phyloP scores from a whole-genome alignment of 176 grass and related monocot genomes.

The bread wheat (Triticum aestivum) region DNA sequence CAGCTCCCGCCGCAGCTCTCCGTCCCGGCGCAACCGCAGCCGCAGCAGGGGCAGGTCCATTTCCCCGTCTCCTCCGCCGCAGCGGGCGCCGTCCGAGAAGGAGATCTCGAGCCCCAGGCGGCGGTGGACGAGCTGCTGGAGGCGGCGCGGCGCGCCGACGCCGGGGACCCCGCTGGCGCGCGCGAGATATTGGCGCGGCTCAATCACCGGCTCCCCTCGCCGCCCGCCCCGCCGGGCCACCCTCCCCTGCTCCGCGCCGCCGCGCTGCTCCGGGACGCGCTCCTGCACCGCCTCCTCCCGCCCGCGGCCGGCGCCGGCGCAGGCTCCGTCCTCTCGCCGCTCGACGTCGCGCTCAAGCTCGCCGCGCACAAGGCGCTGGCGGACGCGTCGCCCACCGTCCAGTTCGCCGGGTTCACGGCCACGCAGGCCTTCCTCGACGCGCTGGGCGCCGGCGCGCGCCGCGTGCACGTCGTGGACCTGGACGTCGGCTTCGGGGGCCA shows the following conservation, averaged over 20 bases:
- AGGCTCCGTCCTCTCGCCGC: slow-evolving; percentile 7
- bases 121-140: slow-evolving; percentile 47
- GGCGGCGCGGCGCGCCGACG: slow-evolving; percentile 35
- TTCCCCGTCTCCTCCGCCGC: not conserved
- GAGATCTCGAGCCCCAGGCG: not conserved
- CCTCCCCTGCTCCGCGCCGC: slow-evolving; percentile 51
- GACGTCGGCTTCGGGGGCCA: slow-evolving; percentile 46
- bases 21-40: not conserved
- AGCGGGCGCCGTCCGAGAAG: too few species aligned
- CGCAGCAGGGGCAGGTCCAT: too few species aligned
- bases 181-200: slow-evolving; percentile 72
- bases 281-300: slow-evolving; percentile 34
- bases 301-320: not conserved
- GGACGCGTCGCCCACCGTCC: slow-evolving; percentile 49
- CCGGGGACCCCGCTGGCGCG: slow-evolving; percentile 44
- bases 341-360: slow-evolving; percentile 62
- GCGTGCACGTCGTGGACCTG: slow-evolving; percentile 54
- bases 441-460: slow-evolving; percentile 28
- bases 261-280: slow-evolving; percentile 40
- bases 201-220: slow-evolving; percentile 53
- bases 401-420: slow-evolving; percentile 60
- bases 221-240: not conserved
- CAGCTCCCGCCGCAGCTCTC: slow-evolving; percentile 10
- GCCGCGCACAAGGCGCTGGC: slow-evolving; percentile 59
- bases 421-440: slow-evolving; percentile 55